Conservation (phyloP, 2,329 filamentous ascomycete species). For the Aspergillus ibericus region DNA sequence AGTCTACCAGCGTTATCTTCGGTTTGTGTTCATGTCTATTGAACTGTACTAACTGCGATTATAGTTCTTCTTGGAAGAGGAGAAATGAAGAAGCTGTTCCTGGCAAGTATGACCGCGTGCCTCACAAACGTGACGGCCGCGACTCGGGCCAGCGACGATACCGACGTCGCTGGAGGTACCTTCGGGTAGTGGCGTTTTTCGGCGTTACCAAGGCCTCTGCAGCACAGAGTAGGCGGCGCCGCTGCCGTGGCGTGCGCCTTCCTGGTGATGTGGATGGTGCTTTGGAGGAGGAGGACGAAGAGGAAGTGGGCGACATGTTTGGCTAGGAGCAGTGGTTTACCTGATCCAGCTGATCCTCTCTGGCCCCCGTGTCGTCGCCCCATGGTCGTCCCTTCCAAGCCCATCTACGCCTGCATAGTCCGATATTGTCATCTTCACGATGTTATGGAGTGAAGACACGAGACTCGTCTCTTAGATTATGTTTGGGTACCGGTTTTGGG, state of each 20-base stretch:
- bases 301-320: conserved; percentile 54
- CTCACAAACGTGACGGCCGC: conserved; percentile 37
- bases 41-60: conserved; percentile 10
- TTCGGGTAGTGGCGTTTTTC: conserved; percentile 39
- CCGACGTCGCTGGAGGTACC: conserved; percentile 34
- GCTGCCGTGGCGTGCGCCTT: conserved; percentile 31
- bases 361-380: conserved; percentile 15
- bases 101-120: conserved; percentile 40
- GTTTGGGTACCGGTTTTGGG: conserved; percentile 17
- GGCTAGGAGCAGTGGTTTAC: conserved; percentile 16
- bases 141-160: conserved; percentile 36
- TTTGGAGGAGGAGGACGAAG: conserved; percentile 55
- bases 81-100: conserved; percentile 67
- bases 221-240: conserved; percentile 31
- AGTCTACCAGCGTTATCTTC: conserved; percentile 41
- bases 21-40: no score
- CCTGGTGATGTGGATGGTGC: conserved; percentile 57
- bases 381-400: conserved; percentile 14
- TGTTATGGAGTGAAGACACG: conserved; percentile 9
- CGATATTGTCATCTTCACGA: conserved; percentile 11
- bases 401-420: conserved; percentile 6
- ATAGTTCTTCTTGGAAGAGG: conserved; percentile 94
- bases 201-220: conserved; percentile 46
- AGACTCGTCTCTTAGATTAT: conserved; percentile 7
- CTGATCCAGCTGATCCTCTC: neutral